Evolutionary conservation across 768 basidiomycete species (phyloP).

Genomic region (Boletus reticulatus): DNA sequence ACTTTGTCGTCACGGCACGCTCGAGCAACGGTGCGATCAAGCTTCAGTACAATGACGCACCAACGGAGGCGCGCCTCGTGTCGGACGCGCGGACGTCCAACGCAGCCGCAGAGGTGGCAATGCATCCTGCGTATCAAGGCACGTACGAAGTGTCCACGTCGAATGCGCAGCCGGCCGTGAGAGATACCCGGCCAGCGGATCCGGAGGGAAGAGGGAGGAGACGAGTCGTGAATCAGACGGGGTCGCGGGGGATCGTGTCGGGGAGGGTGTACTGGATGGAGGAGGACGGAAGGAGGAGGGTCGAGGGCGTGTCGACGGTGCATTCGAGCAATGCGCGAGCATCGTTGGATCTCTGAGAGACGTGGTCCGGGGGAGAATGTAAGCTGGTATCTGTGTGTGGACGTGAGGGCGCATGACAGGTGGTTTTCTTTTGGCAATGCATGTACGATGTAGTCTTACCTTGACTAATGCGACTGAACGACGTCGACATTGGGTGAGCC

Average conservation of each 20-base stretch:
- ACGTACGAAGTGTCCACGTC: slow-evolving; percentile 32
- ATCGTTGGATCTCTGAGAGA: slow-evolving; percentile 11
- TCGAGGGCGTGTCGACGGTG: slow-evolving; percentile 5
- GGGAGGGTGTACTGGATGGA: slow-evolving; percentile 22
- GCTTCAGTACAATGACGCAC: slow-evolving; percentile 29
- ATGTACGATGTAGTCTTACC: too few species aligned
- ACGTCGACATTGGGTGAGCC: too few species aligned
- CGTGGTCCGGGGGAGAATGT: not conserved
- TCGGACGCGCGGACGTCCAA: slow-evolving; percentile 38
- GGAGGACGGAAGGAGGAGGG: not conserved
- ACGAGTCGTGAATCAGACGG: slow-evolving; percentile 19
- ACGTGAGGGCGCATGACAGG: too few species aligned
- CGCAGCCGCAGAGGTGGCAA: slow-evolving; percentile 15
- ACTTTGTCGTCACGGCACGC: slow-evolving; percentile 32
- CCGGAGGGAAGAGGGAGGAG: slow-evolving; percentile 32
- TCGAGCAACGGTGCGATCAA: slow-evolving; percentile 35
- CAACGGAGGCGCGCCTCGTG: slow-evolving; percentile 29
- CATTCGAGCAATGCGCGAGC: slow-evolving; percentile 25
- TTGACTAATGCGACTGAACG: too few species aligned
- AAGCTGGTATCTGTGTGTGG: too few species aligned
- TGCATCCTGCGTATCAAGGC: slow-evolving; percentile 42
- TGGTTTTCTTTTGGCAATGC: too few species aligned
- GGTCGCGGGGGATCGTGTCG: not conserved
- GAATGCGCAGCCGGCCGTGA: slow-evolving; percentile 6
- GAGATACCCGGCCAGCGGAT: slow-evolving; percentile 19